A percentile compares a stretch with the other conserved stretches of the same genome.
Evolutionary conservation across 2,329 filamentous ascomycete genomes (phyloP).

Genomic region (Teratosphaeria pseudoeucalypti): DNA sequence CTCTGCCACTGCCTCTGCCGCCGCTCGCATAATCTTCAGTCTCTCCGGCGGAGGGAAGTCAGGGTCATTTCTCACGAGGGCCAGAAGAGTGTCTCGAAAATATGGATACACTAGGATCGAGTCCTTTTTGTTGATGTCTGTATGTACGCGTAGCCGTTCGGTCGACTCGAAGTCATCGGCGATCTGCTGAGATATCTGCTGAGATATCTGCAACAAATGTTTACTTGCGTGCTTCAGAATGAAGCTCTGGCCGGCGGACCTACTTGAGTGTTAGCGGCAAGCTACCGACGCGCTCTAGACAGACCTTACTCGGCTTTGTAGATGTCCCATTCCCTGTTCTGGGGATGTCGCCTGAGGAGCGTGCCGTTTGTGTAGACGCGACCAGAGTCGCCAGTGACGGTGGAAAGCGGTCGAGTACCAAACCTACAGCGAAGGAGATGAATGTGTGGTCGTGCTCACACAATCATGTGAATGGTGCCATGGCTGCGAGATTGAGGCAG

Average conservation of each 20-base stretch:
- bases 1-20: slow-evolving; percentile 27
- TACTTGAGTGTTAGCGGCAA: background rate
- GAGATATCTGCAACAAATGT: background rate
- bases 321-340: background rate
- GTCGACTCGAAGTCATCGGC: background rate
- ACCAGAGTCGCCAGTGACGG: background rate
- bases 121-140: slow-evolving; percentile 24
- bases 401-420: background rate
- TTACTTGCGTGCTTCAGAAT: background rate
- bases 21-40: slow-evolving; percentile 25
- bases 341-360: background rate
- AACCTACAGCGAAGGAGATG: background rate
- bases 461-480: background rate
- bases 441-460: background rate
- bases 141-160: slow-evolving; percentile 26
- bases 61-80: slow-evolving; percentile 24
- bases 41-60: slow-evolving; percentile 22
- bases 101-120: slow-evolving; percentile 26
- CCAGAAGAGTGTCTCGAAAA: slow-evolving; percentile 25
- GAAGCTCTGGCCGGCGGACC: background rate
- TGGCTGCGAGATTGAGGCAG: background rate
- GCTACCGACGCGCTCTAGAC: background rate
- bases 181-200: background rate
- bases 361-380: background rate
- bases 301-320: background rate